Conservation (phyloP, 352 stramenopile genomes). For the Phytophthora constricta region DNA sequence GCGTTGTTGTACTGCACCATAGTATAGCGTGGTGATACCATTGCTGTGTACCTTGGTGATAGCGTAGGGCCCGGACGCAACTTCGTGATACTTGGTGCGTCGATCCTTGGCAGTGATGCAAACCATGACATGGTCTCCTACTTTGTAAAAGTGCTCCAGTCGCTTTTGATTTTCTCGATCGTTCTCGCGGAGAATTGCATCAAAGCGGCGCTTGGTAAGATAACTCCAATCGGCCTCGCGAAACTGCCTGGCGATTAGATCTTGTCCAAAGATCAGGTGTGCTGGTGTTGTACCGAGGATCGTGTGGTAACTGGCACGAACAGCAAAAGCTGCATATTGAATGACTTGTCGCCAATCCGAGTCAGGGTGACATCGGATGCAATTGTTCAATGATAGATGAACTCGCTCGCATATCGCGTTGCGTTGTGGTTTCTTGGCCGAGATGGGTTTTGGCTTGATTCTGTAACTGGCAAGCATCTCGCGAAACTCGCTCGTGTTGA, state of each 20-base stretch:
- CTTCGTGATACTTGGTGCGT: too few species aligned
- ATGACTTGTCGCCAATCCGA: conserved; percentile 6
- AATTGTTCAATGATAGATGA: conserved; percentile 1
- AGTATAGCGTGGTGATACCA: too few species aligned
- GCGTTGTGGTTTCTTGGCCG: neutral
- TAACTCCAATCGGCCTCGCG: conserved; percentile 9
- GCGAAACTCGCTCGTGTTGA: conserved; percentile 7
- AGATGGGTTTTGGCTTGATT: neutral
- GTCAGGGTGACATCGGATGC: neutral
- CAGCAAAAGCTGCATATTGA: conserved; percentile 1
- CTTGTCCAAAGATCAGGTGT: neutral
- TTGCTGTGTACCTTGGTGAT: too few species aligned
- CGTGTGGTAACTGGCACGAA: conserved; percentile 4
- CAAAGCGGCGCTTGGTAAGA: conserved; percentile 2
- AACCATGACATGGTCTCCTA: conserved; percentile 6
- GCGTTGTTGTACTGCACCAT: too few species aligned
- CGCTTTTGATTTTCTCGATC: neutral
- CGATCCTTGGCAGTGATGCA: too few species aligned
- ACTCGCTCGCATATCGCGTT: conserved; percentile 2
- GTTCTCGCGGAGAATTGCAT: conserved; percentile 7
- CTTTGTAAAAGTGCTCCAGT: conserved; percentile 5
- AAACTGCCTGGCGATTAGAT: conserved; percentile 1
- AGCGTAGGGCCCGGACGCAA: too few species aligned
- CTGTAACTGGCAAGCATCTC: neutral
- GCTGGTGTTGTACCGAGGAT: conserved; percentile 4